Evolutionary conservation across 352 stramenopile species (phyloP).

Genomic region (Pythium pyrilobum): DNA sequence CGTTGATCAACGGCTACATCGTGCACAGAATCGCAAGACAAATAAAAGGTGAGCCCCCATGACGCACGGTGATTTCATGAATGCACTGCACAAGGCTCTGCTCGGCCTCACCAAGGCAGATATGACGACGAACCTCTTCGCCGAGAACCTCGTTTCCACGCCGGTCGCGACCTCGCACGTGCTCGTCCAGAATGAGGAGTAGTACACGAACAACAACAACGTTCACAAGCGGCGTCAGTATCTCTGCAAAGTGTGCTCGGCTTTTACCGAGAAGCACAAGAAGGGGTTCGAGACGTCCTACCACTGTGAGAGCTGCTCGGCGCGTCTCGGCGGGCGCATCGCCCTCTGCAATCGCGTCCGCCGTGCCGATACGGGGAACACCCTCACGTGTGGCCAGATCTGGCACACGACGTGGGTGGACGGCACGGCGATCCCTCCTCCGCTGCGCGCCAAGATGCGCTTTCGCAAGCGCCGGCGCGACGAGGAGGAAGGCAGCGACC

Average conservation of each 20-base stretch:
- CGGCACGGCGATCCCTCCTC: background rate
- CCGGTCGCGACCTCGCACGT: background rate
- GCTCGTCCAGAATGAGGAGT: background rate
- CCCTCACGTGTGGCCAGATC: background rate
- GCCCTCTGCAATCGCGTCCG: background rate
- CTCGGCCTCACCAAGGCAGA: background rate
- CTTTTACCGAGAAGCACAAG: background rate
- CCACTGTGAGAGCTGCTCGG: background rate
- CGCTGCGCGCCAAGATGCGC: background rate
- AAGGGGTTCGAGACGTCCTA: background rate
- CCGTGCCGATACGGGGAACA: background rate
- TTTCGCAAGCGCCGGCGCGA: background rate
- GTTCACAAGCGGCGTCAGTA: background rate
- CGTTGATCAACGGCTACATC: slow-evolving; percentile 18
- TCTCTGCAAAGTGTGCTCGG: background rate
- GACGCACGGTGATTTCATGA: background rate
- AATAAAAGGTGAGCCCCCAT: no score
- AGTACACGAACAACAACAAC: background rate
- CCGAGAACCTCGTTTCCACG: background rate
- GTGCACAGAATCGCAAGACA: background rate
- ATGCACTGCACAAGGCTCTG: background rate
- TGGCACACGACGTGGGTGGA: background rate
- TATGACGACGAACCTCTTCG: background rate
- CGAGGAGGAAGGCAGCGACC: background rate
- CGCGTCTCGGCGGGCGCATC: background rate